Conservation (phyloP, 805 yeast genomes). For the Tetrapisispora arboricola region DNA sequence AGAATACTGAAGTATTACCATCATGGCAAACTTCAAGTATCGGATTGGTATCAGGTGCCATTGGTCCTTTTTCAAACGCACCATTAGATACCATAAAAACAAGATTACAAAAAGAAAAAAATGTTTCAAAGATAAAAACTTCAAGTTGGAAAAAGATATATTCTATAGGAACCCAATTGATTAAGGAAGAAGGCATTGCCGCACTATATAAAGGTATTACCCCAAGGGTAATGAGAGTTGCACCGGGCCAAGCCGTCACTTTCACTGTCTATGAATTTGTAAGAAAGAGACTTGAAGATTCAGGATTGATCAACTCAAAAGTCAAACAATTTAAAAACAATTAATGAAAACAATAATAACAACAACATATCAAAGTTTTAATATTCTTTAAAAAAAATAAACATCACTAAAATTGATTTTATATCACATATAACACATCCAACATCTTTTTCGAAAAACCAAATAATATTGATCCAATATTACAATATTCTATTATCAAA, state of each 20-base stretch:
- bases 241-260: conserved; percentile 98
- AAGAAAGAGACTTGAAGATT: conserved; percentile 49
- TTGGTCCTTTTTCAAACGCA: conserved; percentile 95
- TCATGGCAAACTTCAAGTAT: conserved; percentile 89
- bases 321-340: conserved; percentile 5
- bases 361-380: too few relatives aligned
- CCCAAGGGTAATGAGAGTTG: conserved; percentile 98
- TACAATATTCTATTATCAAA: too few relatives aligned
- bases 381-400: too few relatives aligned
- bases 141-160: conserved; percentile 62
- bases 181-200: conserved; percentile 79
- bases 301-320: conserved; percentile 14
- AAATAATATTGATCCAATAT: too few relatives aligned
- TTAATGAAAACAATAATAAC: too few relatives aligned
- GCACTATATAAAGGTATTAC: conserved; percentile 96
- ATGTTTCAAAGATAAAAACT: conserved; percentile 32
- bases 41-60: conserved; percentile 90
- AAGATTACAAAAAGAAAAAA: conserved; percentile 82
- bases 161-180: conserved; percentile 69
- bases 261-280: conserved; percentile 92
- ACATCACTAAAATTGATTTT: neutral
- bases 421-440: too few relatives aligned
- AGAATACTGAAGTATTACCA: conserved; percentile 53
- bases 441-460: neutral
- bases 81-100: conserved; percentile 97